Evolutionary conservation across 768 basidiomycete species (phyloP).

Genomic region (Termitomyces sp.): DNA sequence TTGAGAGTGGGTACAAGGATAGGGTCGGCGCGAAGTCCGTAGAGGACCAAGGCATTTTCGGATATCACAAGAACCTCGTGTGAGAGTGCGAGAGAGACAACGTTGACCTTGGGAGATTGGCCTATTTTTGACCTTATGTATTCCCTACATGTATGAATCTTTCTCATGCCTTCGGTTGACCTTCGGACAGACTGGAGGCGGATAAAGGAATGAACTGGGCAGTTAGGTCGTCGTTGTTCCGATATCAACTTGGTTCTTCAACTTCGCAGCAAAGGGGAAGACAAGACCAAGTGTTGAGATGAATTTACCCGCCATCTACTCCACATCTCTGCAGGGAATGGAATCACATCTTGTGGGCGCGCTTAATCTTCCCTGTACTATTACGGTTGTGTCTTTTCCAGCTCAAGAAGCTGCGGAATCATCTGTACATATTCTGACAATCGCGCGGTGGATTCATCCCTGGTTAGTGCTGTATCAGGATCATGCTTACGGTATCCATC

Average conservation of each 20-base stretch:
- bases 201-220: not conserved
- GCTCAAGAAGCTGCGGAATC: not conserved
- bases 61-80: constrained; percentile 4
- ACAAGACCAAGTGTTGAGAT: not conserved
- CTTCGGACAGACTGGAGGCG: not conserved
- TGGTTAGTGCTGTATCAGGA: not conserved
- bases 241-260: not conserved
- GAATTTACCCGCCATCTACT: not conserved
- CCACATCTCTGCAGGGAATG: not conserved
- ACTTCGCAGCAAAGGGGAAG: not conserved
- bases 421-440: not conserved
- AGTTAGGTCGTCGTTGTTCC: not conserved
- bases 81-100: constrained; percentile 1
- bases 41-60: constrained; percentile 1
- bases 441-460: not conserved
- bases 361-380: not conserved
- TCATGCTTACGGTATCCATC: not conserved
- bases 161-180: not conserved
- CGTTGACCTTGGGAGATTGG: not conserved
- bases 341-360: not conserved
- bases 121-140: not conserved
- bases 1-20: not conserved
- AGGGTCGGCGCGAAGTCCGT: not conserved
- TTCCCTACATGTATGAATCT: not conserved
- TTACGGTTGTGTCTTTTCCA: not conserved